phyloP scores from a whole-genome alignment of 257 asterid species.

The Lantana camara region DNA sequence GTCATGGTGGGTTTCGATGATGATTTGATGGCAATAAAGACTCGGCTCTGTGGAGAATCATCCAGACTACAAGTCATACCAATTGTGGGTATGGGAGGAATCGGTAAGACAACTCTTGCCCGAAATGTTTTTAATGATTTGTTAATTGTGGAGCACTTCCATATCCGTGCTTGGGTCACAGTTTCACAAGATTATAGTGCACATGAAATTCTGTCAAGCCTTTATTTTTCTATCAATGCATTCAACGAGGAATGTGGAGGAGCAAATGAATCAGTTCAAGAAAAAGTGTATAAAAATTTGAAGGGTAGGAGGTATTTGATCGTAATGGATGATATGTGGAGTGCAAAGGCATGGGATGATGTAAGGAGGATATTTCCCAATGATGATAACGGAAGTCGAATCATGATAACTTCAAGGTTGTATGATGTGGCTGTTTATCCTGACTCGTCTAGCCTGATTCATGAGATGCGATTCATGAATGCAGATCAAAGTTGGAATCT shows the following conservation, averaged over 20 bases:
- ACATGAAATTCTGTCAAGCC: background rate
- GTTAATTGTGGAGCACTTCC: background rate
- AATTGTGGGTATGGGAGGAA: slow-evolving; percentile 1
- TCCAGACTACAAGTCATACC: slow-evolving; percentile 4
- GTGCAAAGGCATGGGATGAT: background rate
- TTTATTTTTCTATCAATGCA: background rate
- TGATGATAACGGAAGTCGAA: background rate
- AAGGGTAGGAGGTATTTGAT: background rate
- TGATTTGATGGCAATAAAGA: background rate
- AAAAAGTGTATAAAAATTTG: background rate
- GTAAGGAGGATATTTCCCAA: background rate
- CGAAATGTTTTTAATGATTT: background rate
- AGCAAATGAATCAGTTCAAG: too few species aligned
- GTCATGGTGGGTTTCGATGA: background rate
- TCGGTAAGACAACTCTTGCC: slow-evolving; percentile 4
- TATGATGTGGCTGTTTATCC: background rate
- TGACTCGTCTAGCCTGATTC: background rate
- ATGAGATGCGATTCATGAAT: slow-evolving; percentile 7
- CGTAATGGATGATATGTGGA: slow-evolving; percentile 2
- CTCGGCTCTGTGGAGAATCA: background rate
- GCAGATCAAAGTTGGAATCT: background rate
- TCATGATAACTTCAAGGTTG: background rate
- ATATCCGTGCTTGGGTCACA: background rate
- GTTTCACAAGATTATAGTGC: background rate
- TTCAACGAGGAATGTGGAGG: too few species aligned